Base-by-base conservation (phyloP, 2,329 filamentous ascomycete genomes). In the Aspergillus uvarum region DNA sequence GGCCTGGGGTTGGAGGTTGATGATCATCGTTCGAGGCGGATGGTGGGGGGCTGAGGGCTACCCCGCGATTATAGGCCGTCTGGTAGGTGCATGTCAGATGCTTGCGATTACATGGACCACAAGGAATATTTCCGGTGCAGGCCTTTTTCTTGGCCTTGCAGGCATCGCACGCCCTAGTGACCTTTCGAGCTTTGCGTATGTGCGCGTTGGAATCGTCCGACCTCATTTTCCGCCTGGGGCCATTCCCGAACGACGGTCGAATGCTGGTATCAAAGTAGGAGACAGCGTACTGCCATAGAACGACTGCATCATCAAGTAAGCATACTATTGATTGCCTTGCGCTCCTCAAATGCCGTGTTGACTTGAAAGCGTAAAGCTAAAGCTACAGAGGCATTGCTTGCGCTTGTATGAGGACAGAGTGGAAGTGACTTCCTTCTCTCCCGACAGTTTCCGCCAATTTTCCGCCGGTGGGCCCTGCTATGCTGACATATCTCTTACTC, bases 71-170 rank as follows among this genome's bases (percentile, higher is more conserved):
- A 51, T 69, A 69, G 4, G 65, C 63, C 3, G 66, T 62, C 44
- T 68, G 57, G 53, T 68, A 68, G 8, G 66, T 65, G 32, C 67
- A 67, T 12, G 22, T 12, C n/a, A 49, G 22, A 29, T 61, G 56
- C 8, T 60, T 61, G 16, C 62, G 63, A 4, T 60, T 42, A 50
- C 67, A 69, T 4, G 66, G 66, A 14, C 52, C 60, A 52, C 67
- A 68, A 10, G 67, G 67, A 16, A 69, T 62, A 6, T 51, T 65
- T 12, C 67, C 67, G 2, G 66, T 69, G 50, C 66, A 69, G 6
- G 67, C 63, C 50, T 69, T 69, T 42, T 69, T 69, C 52, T 67
- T 67, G 10, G 59, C 35, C 51, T 67, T 68, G 58, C 67, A 69
- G n/a, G 62, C 60, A 54, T 69, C 66, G 49, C 66, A 69, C 31